Base-by-base conservation (phyloP, 2,329 filamentous ascomycete genomes). In the Claviceps paspali region DNA sequence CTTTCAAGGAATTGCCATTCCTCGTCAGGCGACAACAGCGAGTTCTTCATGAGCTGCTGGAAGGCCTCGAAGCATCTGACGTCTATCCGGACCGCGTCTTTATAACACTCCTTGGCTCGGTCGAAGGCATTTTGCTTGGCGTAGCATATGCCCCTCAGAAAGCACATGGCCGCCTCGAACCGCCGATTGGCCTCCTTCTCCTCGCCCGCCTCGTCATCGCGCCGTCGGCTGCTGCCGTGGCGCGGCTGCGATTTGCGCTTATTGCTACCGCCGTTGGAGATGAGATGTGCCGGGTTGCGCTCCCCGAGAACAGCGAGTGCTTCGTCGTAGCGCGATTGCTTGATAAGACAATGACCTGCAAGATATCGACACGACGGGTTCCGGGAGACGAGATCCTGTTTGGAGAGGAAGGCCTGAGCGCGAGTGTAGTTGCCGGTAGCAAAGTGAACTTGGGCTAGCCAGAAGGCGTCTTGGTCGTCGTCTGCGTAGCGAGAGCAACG, bases 11-110 rank as follows among this genome's bases (percentile, higher is more conserved):
- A 94, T 35, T 79, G 73, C 72, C 88, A 84, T 54, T 95, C 87
- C 57, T 95, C 87, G 26, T 83, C 78, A 0, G 87, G 86, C 33
- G 75, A 76, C 74, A 98, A 82, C 43, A 98, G 69, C 15, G 83
- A 83, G 61, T 98, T 98, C 62, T 86, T 85, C 78, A 96, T 95
- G 38, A 98, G 72, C 63, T 96, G 87, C 50, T 95, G 87, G 53
- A 98, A 96, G 0, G 91, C 91, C 59, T 98, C 91, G 53, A 94
- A 96, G 60, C 91, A 98, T 57, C 94, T 87, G 3, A 96, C 87
- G 53, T 98, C 91, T 52, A 98, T 95, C 43, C 83, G 77, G 32
- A 96, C 86, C 2, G 91, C 91, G 50, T 93, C 85, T 63, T 95
- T 96, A 68, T 96, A 98, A 62, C 91, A 96, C 51, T 96, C 87